Percentiles rank a stretch among this genome's conserved stretches.
phyloP scores from a whole-genome alignment of 495 filamentous ascomycete genomes.

The Opeltia flavorubescens region DNA sequence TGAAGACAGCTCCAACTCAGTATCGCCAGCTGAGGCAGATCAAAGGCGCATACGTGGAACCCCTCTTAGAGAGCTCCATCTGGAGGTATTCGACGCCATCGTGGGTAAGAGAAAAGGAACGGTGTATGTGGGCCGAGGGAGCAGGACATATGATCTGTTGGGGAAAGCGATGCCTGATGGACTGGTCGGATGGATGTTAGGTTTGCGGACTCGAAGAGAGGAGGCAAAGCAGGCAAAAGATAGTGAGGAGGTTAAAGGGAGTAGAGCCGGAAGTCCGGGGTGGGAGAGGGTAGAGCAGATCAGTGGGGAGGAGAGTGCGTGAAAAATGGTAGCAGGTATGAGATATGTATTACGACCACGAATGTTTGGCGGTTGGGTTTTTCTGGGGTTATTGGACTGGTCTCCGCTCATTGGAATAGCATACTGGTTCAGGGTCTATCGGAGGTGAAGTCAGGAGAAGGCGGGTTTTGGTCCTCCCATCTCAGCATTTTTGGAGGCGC shows the following conservation, averaged over 20 bases:
- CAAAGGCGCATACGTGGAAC: slow-evolving; percentile 33
- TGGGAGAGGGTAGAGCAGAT: slow-evolving; percentile 9
- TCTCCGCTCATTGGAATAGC: too few relatives aligned
- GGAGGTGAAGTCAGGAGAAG: too few relatives aligned
- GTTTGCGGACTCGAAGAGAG: background rate
- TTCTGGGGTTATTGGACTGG: too few relatives aligned
- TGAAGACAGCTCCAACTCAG: background rate
- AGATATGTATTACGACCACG: background rate
- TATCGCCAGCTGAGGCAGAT: slow-evolving; percentile 4
- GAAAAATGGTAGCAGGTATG: background rate
- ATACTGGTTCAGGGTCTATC: too few relatives aligned
- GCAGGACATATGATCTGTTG: slow-evolving; percentile 68
- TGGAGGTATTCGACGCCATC: slow-evolving; percentile 75
- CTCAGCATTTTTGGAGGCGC: too few relatives aligned
- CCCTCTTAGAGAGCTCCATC: slow-evolving; percentile 59
- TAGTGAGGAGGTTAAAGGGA: background rate
- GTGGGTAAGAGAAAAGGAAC: slow-evolving; percentile 35
- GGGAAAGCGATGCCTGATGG: slow-evolving; percentile 69
- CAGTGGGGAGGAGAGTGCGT: background rate
- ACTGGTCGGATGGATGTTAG: slow-evolving; percentile 82
- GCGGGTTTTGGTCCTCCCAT: too few relatives aligned
- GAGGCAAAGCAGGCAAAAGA: background rate
- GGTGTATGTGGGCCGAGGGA: slow-evolving; percentile 68
- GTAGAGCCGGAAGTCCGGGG: slow-evolving; percentile 2
- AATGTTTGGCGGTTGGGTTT: too few relatives aligned